Evolutionary conservation across 495 filamentous ascomycete genomes (phyloP), one percentile per base, ranked within the genome.

Genomic region (Annulohypoxylon bovei): DNA sequence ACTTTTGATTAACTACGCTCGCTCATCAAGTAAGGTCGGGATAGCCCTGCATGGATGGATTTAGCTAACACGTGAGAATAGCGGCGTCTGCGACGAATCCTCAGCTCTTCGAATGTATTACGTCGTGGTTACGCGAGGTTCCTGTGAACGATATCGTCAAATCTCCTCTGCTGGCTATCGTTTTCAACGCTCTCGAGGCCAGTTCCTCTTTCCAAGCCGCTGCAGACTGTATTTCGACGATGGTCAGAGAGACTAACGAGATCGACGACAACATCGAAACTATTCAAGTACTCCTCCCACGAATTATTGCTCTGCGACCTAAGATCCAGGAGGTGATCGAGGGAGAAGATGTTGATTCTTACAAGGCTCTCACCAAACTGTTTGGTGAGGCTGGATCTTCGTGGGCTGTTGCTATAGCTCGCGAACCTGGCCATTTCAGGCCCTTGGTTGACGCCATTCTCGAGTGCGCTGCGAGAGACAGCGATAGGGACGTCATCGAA

Each of bases 331-430:
- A 90, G 68, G 80, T 90, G n/a, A 91, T 90, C 14, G 87, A 91
- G 35, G 87, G 90, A 27, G 94, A 95, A 65, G 95, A 98, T 77
- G 80, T 84, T n/a, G 96, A 98, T 49, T 87, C 85, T 0, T 97
- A 92, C 83, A 96, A 92, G 77, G 93, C 93, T 27, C 82, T 97
- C 37, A 96, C 95, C 4, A 86, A 91, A 67, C 84, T 99, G 25
- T 97, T 98, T 73, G 89, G 95, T 1, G 95, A 98, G 75, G 94
- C 96, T 23, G 95, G 95, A 66, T 93, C 97, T 75, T 89, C 94
- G 6, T 99, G 95, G 95, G 92, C 93, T 0, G 87, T 98, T 47
- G 83, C 96, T 32, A 91, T 98, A 70, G 94, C 94, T 20, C 88
- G 95, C 52, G 82, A 95, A 70, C 93, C 95, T 1, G 78, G 79